Evolutionary conservation across 2,329 filamentous ascomycete species (phyloP).

Genomic region (Epichloe baconii): DNA sequence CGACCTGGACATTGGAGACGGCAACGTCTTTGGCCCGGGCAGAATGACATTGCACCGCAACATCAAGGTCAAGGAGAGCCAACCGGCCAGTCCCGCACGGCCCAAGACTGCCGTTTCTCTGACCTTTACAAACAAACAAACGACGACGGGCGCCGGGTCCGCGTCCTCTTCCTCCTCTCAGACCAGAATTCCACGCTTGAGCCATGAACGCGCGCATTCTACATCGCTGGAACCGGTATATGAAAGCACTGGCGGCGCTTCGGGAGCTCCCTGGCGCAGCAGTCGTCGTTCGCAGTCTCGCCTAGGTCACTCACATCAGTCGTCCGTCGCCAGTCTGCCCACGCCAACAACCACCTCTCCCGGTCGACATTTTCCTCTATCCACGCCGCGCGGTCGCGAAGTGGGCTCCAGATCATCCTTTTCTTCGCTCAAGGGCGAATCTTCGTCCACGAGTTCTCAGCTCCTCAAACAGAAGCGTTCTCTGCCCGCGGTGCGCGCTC

Average conservation of each 20-base stretch:
- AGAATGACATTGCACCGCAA: conserved; percentile 85
- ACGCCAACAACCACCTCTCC: conserved; percentile 47
- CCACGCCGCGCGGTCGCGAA: conserved; percentile 49
- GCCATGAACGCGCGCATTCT: conserved; percentile 57
- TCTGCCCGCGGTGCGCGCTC: conserved; percentile 43
- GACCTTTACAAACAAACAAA: conserved; percentile 72
- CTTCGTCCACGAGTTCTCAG: conserved; percentile 53
- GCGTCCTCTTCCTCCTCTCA: conserved; percentile 18
- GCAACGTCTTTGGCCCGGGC: conserved; percentile 64
- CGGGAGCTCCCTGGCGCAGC: conserved; percentile 40
- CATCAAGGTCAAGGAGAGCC: conserved; percentile 68
- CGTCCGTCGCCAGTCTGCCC: conserved; percentile 51
- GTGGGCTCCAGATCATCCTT: conserved; percentile 41
- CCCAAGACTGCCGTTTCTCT: conserved; percentile 68
- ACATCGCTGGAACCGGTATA: conserved; percentile 78
- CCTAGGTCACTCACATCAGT: conserved; percentile 55
- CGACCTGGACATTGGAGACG: conserved; percentile 76
- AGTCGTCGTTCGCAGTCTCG: conserved; percentile 53
- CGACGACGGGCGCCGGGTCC: conserved; percentile 16
- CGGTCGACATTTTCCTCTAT: conserved; percentile 37
- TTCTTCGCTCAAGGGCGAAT: conserved; percentile 41
- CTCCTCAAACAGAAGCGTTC: conserved; percentile 53
- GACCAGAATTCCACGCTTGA: conserved; percentile 71
- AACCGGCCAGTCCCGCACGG: conserved; percentile 55
- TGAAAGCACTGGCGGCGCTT: conserved; percentile 73